Evolutionary conservation across 768 basidiomycete genomes (phyloP), one percentile per base, ranked within the genome.

Genomic region (Tephrocybe sp.): DNA sequence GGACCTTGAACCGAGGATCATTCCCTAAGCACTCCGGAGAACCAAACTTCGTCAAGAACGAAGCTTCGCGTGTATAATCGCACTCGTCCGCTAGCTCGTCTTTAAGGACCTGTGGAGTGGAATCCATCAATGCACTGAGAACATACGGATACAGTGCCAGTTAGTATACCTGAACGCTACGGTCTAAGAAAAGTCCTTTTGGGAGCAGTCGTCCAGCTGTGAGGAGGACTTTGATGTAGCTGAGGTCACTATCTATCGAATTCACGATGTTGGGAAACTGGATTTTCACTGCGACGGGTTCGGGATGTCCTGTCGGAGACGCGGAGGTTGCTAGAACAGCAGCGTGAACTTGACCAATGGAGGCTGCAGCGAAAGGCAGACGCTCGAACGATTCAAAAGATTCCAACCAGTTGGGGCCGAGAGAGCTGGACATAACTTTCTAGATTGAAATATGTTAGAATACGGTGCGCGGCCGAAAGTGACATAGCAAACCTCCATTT

Each of bases 291-390:
- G 89, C 89, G 22, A 89, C 87, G 4, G 68, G 73, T 52, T 78
- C 82, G 1, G 78, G 72, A 38, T 58, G 65, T 14, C 79, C 78
- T 6, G 82, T 85, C 2, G 84, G 80, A 3, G 80, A 81, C 19
- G 68, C 64, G 11, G 68, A 57, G 0, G 82, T 67, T 0, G 78
- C 65, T 10, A 98, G 76, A 2, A 79, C 71, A 0, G 89, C 96
- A 0, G 62, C 70, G 61, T 99, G 96, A 1, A 98, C 96, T 65
- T 99, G 96, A 0, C 97, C 97, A 31, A 99, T 98, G 2, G 96
- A 98, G 0, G 96, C 96, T 0, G 94, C 90, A 1, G 95, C 95
- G 58, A 97, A 92, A 0, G 96, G 96, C 2, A 92, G 75, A 4
- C 89, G 83, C 49, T 88, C 82, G 65, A 98, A 97, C 0, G 79